Percentiles rank a stretch among this genome's conserved stretches.
Evolutionary conservation across 2,329 filamentous ascomycete species (phyloP).

Genomic region (Cytospora schulzeri): DNA sequence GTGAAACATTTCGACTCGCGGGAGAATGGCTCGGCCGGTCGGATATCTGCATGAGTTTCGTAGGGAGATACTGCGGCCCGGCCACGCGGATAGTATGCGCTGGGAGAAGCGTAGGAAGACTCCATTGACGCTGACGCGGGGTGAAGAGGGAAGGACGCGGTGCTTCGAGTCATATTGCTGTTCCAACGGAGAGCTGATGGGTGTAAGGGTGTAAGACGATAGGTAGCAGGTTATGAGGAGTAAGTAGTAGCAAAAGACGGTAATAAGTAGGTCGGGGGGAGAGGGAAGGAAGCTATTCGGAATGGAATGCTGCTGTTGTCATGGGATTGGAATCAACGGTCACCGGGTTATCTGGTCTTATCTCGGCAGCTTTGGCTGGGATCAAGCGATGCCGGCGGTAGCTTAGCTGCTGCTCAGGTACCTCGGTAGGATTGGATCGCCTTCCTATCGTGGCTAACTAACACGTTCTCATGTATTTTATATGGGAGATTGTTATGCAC

Average conservation of each 20-base stretch:
- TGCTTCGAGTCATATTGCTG: conserved; percentile 16
- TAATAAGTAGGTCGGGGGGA: neutral
- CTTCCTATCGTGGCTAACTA: neutral
- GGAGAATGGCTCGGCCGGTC: neutral
- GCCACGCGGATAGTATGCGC: neutral
- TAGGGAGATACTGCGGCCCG: neutral
- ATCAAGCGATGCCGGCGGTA: neutral
- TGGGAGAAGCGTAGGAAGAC: neutral
- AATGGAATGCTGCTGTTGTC: neutral
- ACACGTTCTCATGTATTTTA: neutral
- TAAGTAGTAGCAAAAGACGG: neutral
- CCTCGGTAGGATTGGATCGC: neutral
- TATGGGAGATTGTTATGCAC: too few relatives aligned
- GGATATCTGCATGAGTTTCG: neutral
- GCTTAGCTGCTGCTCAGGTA: neutral
- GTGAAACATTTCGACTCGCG: conserved; percentile 14
- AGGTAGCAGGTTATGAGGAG: neutral
- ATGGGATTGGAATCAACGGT: neutral
- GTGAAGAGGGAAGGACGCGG: conserved; percentile 11
- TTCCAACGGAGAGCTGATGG: neutral
- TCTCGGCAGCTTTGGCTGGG: neutral
- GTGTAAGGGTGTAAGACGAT: too few relatives aligned
- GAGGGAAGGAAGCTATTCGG: neutral
- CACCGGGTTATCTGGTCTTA: neutral
- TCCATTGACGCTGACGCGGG: conserved; percentile 7